phyloP scores from a whole-genome alignment of 1,139 yeast species.

The Arxiozyma telluris region DNA sequence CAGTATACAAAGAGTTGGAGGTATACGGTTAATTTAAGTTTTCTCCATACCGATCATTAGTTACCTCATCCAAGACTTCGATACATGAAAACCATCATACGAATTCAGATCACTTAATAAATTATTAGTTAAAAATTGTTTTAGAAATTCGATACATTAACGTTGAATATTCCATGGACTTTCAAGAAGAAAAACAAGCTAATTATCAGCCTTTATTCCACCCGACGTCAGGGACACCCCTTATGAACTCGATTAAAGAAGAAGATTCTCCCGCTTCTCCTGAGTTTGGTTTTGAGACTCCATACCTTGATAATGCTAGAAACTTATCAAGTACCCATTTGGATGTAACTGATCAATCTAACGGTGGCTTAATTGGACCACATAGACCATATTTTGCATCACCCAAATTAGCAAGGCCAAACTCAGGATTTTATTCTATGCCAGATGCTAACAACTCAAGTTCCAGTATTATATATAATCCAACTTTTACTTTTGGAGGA shows the following conservation, averaged over 20 bases:
- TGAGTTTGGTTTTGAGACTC: conserved; percentile 11
- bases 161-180: conserved; percentile 3
- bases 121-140: background rate
- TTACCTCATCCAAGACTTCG: background rate
- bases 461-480: conserved; percentile 28
- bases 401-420: conserved; percentile 13
- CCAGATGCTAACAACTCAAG: conserved; percentile 28
- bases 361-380: background rate
- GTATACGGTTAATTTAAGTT: background rate
- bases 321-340: conserved; percentile 3
- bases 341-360: background rate
- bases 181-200: conserved; percentile 1
- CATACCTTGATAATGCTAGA: conserved; percentile 5
- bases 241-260: conserved; percentile 23
- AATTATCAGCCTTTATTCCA: conserved; percentile 1
- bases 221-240: conserved; percentile 14
- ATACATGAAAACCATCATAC: background rate
- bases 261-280: conserved; percentile 17
- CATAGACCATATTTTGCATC: conserved; percentile 9
- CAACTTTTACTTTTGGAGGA: conserved; percentile 28
- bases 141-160: background rate
- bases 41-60: background rate
- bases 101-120: too few species aligned
- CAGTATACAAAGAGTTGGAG: background rate
- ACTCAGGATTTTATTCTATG: conserved; percentile 19